phyloP scores from a whole-genome alignment of 2,329 filamentous ascomycete species.

The Diaporthe helianthi region DNA sequence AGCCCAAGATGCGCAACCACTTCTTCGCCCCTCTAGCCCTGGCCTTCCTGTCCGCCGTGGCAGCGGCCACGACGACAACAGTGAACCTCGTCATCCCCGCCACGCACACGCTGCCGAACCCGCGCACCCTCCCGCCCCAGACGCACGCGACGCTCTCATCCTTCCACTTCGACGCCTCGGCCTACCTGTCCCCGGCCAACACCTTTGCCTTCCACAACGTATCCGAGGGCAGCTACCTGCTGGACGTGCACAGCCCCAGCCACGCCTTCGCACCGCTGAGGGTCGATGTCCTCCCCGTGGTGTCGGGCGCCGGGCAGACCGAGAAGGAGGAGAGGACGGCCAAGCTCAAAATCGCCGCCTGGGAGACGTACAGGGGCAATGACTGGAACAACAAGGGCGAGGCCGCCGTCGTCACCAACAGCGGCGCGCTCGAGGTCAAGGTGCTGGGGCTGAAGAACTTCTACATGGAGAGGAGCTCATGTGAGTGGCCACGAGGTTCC shows the following conservation, averaged over 20 bases:
- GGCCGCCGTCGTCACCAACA: slow-evolving; percentile 51
- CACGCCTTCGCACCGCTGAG: slow-evolving; percentile 80
- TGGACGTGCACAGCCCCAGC: slow-evolving; percentile 78
- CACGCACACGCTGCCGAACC: slow-evolving; percentile 51
- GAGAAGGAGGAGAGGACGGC: slow-evolving; percentile 40
- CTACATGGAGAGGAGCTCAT: slow-evolving; percentile 77
- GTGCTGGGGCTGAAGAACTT: slow-evolving; percentile 72
- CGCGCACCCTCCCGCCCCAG: slow-evolving; percentile 64
- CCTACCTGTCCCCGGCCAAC: slow-evolving; percentile 72
- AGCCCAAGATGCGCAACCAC: slow-evolving; percentile 32
- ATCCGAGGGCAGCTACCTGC: slow-evolving; percentile 76
- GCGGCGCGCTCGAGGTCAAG: slow-evolving; percentile 65
- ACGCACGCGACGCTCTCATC: slow-evolving; percentile 68
- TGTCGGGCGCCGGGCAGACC: slow-evolving; percentile 44
- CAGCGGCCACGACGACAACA: slow-evolving; percentile 45
- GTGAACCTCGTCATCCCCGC: slow-evolving; percentile 55
- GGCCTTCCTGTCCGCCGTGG: slow-evolving; percentile 44
- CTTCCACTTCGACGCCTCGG: slow-evolving; percentile 50
- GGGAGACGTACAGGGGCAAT: slow-evolving; percentile 88
- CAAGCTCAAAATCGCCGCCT: slow-evolving; percentile 64
- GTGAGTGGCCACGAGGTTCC: slow-evolving; percentile 58
- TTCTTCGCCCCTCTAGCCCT: slow-evolving; percentile 48
- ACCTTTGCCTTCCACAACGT: slow-evolving; percentile 80
- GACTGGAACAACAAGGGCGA: slow-evolving; percentile 89
- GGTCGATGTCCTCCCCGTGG: slow-evolving; percentile 68